Evolutionary conservation across 1,139 yeast genomes (phyloP), one percentile per base, ranked within the genome.

Genomic region (Candida neerlandica): DNA sequence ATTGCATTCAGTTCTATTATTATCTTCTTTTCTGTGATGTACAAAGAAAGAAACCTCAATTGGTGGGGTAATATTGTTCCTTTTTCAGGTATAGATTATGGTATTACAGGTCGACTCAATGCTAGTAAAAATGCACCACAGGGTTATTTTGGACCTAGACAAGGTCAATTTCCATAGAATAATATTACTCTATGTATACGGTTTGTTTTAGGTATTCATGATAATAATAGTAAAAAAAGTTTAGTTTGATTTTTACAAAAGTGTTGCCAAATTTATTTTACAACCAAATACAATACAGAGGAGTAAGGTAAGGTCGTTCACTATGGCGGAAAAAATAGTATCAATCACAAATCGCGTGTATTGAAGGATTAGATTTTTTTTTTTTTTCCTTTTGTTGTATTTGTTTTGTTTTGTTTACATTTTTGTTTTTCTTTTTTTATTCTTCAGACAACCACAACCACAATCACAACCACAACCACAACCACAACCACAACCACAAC

Each of bases 31-130:
- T 74, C 82, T 4, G 82, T 80, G 14, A 78, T 77, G 57, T 78
- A 71, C 55, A 71, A 74, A 43, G 69, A 62, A 16, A 68, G 64
- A 47, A 44, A 56, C 15, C 50, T 82, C 29, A 56, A 55, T 52
- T 83, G 88, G 87, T 82, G 87, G 87, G 87, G 87, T 1, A 83
- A 82, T 60, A 64, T 57, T 29, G 81, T 81, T 19, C 49, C 68
- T 3, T 66, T 59, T 47, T 56, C 49, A 1, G 84, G 84, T 27
- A 57, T 70, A 15, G 86, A 42, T 33, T 32, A 81, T 49, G 68
- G 48, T 21, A 16, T 27, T 10, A 54, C 49, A 7, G 52, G 51
- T 16, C 23, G 65, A 29, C 45, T 50, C 32, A 51, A 61, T 45
- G 59, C 60, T 10, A 51, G 61, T 12, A 56, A 51, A 27, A 56